Conservation (phyloP, 2,329 filamentous ascomycete species). For the Sclerotinia spermophila region DNA sequence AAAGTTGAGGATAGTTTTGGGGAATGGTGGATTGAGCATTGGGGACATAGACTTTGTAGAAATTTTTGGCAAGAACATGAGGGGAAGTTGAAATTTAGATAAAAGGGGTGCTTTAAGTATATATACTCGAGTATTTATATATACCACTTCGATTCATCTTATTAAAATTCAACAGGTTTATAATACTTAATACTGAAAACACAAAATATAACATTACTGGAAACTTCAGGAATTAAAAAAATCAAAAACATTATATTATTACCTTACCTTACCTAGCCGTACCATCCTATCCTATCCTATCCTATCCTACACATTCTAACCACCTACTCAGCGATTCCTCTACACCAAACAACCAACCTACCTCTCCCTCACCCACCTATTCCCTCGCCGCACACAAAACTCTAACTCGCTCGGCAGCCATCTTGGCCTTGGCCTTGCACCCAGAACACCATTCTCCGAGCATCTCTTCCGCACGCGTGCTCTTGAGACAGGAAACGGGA, state of each 20-base stretch:
- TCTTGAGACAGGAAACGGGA: background rate
- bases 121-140: background rate
- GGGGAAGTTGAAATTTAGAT: slow-evolving; percentile 50
- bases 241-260: background rate
- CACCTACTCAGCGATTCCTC: no score
- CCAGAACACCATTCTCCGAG: background rate
- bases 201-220: no score
- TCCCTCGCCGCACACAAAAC: background rate
- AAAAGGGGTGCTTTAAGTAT: background rate
- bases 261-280: background rate
- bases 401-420: background rate
- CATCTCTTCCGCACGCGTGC: background rate
- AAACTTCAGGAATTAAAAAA: background rate
- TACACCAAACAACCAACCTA: background rate
- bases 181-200: background rate
- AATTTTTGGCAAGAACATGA: slow-evolving; percentile 84
- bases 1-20: slow-evolving; percentile 85
- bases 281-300: background rate
- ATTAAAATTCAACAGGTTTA: background rate
- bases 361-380: background rate
- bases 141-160: background rate
- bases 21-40: slow-evolving; percentile 94
- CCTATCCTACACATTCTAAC: background rate
- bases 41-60: slow-evolving; percentile 75
- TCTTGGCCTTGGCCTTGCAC: background rate